Percentiles rank a stretch among this genome's conserved stretches.
Conservation (phyloP, 768 basidiomycete genomes). For the Trametes cubensis region DNA sequence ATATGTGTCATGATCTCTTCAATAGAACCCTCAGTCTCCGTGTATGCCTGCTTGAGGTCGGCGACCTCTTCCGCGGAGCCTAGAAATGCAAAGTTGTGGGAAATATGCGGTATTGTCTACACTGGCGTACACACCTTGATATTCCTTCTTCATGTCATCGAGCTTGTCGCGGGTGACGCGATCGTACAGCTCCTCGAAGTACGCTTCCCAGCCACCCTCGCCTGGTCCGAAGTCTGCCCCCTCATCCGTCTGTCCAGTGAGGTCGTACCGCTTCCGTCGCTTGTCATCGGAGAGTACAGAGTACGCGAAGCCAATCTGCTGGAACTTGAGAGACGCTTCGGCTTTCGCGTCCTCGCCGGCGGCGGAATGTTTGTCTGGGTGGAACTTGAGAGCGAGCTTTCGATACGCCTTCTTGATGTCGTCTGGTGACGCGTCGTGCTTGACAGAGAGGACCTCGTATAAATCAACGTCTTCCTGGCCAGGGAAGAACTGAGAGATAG, state of each 20-base stretch:
- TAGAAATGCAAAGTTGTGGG: conserved; percentile 34
- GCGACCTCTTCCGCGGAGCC: conserved; percentile 84
- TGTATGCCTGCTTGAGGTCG: conserved; percentile 79
- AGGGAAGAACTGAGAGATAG: conserved; percentile 76
- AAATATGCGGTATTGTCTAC: background rate
- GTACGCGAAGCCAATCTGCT: conserved; percentile 94
- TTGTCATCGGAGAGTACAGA: conserved; percentile 81
- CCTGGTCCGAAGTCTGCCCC: conserved; percentile 68
- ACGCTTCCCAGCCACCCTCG: conserved; percentile 92
- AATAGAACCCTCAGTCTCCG: conserved; percentile 70
- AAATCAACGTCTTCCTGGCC: conserved; percentile 73
- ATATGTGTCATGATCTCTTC: conserved; percentile 82
- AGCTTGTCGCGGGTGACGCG: conserved; percentile 82
- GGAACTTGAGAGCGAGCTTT: conserved; percentile 75
- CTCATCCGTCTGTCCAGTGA: conserved; percentile 85
- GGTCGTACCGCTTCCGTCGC: conserved; percentile 76
- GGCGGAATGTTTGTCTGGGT: conserved; percentile 87
- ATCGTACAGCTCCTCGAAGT: conserved; percentile 90
- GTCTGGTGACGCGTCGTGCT: conserved; percentile 55
- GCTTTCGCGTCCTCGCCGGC: conserved; percentile 62
- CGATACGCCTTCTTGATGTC: conserved; percentile 87
- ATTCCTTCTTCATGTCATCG: conserved; percentile 92
- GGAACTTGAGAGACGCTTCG: conserved; percentile 77
- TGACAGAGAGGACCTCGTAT: conserved; percentile 70
- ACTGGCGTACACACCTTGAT: conserved; percentile 67